Base-by-base conservation (phyloP, 2,329 filamentous ascomycete genomes). In the Fonsecaea pedrosoi region DNA sequence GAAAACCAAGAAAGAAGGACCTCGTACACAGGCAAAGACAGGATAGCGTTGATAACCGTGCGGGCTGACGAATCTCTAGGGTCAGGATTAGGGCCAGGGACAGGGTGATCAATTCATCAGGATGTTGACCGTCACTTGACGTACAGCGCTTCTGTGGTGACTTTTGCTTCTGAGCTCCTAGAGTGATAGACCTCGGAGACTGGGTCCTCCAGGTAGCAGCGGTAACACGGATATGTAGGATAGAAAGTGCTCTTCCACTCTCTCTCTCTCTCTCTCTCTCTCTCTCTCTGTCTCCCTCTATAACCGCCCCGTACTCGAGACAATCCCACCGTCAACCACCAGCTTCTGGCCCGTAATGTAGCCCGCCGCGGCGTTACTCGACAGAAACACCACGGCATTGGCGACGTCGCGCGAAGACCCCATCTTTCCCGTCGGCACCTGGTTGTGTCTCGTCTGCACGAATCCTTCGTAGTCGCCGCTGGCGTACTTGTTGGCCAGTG, bases 321-420 rank as follows among this genome's bases (percentile, higher is more conserved):
- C 76, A 25, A 70, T 62, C 4, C 81, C 82, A 0, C 82, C 82
- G 73, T 84, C 82, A 3, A 84, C 79, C 10, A 85, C 78, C 70
- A 86, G 76, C 73, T 82, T 81, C 72, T 84, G 81, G 0, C 87
- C 87, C 0, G 86, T 89, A 3, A 89, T 83, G 73, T 89, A 89
- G 9, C 65, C 66, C 40, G 78, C 80, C 2, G 86, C 84, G 68
- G 87, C 85, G 54, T 85, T 82, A 40, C 85, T 87, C 2, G 81
- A 86, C 62, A 89, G 77, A 70, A 87, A 89, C 12, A 85, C 72
- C 4, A 82, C 85, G 0, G 85, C 81, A 73, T 86, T 82, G 0
- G 86, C 84, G 4, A 89, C 84, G 74, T 89, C 87, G 78, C 84
- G 85, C 0, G 85, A 83, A 73, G 85, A 83, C 0, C 86, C 86